Conservation (phyloP, 176 grass and related monocot genomes). For the Oryza meridionalis region DNA sequence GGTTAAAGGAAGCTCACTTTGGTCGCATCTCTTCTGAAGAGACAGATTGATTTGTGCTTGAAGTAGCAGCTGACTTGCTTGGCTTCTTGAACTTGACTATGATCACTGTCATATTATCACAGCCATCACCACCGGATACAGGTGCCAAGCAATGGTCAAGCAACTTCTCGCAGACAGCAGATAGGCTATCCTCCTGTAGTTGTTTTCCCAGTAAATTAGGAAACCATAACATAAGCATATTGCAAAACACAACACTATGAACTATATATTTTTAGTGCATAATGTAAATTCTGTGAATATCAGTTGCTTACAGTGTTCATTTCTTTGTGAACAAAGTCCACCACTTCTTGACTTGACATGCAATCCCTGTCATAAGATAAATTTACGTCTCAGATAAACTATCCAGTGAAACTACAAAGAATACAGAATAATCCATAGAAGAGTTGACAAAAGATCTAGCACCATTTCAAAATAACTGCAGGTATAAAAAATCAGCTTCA, state of each 20-base stretch:
- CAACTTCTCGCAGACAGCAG: constrained; percentile 71
- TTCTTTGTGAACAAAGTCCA: constrained; percentile 77
- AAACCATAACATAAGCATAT: neutral
- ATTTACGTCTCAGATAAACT: constrained; percentile 15
- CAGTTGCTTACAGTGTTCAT: constrained; percentile 61
- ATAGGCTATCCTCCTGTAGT: constrained; percentile 68
- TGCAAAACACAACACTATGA: neutral
- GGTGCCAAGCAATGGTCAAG: constrained; percentile 80
- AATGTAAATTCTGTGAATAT: neutral
- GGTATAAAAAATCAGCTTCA: neutral
- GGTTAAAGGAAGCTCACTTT: constrained; percentile 38
- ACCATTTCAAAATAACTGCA: neutral
- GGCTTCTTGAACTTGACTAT: constrained; percentile 84
- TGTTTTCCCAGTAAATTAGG: neutral
- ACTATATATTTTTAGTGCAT: neutral
- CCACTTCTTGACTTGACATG: constrained; percentile 92
- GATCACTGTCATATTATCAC: constrained; percentile 95
- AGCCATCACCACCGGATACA: constrained; percentile 68
- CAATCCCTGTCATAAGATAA: constrained; percentile 71
- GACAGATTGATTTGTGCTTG: constrained; percentile 33
- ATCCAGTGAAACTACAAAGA: neutral
- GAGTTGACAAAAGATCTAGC: neutral
- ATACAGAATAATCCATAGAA: neutral
- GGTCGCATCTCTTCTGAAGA: constrained; percentile 37
- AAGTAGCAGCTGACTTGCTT: constrained; percentile 15